phyloP scores from a whole-genome alignment of 352 stramenopile genomes.

The Thalassiosira exigua region DNA sequence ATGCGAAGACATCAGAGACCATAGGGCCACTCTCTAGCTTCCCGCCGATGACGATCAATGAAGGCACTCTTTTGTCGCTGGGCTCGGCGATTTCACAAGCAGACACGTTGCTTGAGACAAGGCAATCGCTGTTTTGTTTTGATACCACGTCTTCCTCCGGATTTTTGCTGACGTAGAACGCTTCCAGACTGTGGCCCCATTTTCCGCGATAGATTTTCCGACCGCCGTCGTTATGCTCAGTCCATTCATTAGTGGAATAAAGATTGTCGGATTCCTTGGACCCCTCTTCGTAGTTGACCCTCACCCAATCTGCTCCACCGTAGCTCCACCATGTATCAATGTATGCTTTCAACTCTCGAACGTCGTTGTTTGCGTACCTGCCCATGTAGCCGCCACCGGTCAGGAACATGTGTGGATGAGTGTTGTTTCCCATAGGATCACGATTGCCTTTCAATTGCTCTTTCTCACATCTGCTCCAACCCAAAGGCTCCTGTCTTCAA shows the following conservation, averaged over 20 bases:
- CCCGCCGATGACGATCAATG: constrained; percentile 66
- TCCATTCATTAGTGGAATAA: constrained; percentile 69
- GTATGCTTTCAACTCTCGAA: constrained; percentile 56
- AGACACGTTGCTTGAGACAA: constrained; percentile 5
- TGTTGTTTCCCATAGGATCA: constrained; percentile 19
- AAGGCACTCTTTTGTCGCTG: constrained; percentile 24
- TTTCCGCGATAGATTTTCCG: constrained; percentile 58
- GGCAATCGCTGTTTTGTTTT: constrained; percentile 22
- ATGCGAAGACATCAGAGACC: constrained; percentile 58
- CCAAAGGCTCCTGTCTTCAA: constrained; percentile 13
- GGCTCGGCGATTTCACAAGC: constrained; percentile 14
- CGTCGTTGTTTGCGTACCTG: constrained; percentile 54
- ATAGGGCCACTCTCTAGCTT: constrained; percentile 52
- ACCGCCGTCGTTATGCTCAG: constrained; percentile 41
- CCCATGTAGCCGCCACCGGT: constrained; percentile 67
- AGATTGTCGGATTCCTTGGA: constrained; percentile 40
- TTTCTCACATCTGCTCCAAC: constrained; percentile 12
- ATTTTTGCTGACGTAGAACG: constrained; percentile 41
- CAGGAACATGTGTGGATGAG: constrained; percentile 49
- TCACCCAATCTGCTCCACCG: constrained; percentile 50
- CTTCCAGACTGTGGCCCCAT: constrained; percentile 59
- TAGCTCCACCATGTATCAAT: constrained; percentile 62
- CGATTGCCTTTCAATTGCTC: constrained; percentile 12
- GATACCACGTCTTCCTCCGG: constrained; percentile 38
- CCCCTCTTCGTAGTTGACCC: constrained; percentile 61